phyloP scores from a whole-genome alignment of 441 rosid genomes.

The Pelargonium fulgidum region DNA sequence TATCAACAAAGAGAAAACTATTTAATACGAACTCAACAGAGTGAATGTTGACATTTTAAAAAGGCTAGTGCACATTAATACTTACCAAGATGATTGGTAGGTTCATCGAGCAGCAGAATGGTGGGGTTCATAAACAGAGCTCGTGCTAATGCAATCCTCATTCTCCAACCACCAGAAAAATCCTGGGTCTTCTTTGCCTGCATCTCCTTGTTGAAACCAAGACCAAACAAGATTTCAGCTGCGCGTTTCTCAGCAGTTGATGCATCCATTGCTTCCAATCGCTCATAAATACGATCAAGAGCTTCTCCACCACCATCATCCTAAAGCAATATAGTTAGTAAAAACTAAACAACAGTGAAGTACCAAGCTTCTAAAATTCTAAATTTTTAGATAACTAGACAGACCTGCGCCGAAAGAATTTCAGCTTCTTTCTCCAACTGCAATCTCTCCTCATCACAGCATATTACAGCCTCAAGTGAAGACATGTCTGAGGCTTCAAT shows the following conservation, averaged over 20 bases:
- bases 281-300: constrained; percentile 78
- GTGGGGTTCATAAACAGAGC: constrained; percentile 94
- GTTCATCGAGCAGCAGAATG: constrained; percentile 83
- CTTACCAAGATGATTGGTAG: constrained; percentile 90
- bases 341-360: background rate
- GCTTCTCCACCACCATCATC: constrained; percentile 94
- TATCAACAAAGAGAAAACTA: too few relatives aligned
- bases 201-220: constrained; percentile 84
- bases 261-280: constrained; percentile 83
- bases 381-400: constrained; percentile 1
- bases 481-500: constrained; percentile 96
- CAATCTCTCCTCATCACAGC: constrained; percentile 93
- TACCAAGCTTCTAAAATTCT: background rate
- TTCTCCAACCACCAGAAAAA: constrained; percentile 99
- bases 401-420: constrained; percentile 52
- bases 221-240: constrained; percentile 88
- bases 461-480: constrained; percentile 71
- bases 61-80: background rate
- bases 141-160: constrained; percentile 94
- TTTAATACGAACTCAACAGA: too few relatives aligned
- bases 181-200: constrained; percentile 82
- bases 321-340: constrained; percentile 25
- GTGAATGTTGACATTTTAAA: background rate
- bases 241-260: constrained; percentile 96
- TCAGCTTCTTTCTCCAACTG: constrained; percentile 85